phyloP scores from a whole-genome alignment of 139 green algal species.

The Yamagishiella unicocca region DNA sequence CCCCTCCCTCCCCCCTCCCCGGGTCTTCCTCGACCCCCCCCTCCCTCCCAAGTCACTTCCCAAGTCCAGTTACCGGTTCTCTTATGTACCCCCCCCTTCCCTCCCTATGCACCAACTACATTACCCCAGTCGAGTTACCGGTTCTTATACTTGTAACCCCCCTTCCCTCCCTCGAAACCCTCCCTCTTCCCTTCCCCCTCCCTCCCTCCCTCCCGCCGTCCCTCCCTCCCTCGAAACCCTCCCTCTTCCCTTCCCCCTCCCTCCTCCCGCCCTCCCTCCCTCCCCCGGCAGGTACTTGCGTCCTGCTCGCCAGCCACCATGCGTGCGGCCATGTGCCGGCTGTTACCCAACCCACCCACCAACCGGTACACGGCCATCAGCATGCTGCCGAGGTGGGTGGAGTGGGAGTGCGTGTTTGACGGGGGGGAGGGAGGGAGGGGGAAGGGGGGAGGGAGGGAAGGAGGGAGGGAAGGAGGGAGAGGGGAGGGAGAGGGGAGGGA shows the following conservation, averaged over 20 bases:
- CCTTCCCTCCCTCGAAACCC: background rate
- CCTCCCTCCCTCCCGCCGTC: background rate
- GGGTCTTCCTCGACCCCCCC: too few relatives aligned
- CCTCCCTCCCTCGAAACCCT: background rate
- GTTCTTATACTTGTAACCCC: too few relatives aligned
- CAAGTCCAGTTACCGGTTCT: too few relatives aligned
- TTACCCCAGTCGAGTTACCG: too few relatives aligned
- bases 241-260: background rate
- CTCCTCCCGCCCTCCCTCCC: background rate
- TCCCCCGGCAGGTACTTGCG: conserved; percentile 49
- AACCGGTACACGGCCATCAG: conserved; percentile 49
- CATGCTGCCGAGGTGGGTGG: conserved; percentile 2
- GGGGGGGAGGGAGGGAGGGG: background rate
- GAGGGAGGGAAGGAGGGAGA: background rate
- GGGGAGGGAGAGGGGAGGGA: background rate
- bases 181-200: background rate
- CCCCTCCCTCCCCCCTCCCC: too few relatives aligned
- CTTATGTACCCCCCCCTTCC: too few relatives aligned
- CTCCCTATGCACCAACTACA: too few relatives aligned
- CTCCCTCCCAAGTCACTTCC: too few relatives aligned
- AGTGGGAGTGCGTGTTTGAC: background rate
- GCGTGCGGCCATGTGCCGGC: conserved; percentile 55
- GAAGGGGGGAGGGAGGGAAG: background rate
- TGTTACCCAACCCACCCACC: conserved; percentile 63
- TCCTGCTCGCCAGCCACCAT: conserved; percentile 47